These are phyloP conservation scores for Adansonia grandidieri DNA, from an alignment of 441 rosid species.

Conservation along the genomic window DNA sequence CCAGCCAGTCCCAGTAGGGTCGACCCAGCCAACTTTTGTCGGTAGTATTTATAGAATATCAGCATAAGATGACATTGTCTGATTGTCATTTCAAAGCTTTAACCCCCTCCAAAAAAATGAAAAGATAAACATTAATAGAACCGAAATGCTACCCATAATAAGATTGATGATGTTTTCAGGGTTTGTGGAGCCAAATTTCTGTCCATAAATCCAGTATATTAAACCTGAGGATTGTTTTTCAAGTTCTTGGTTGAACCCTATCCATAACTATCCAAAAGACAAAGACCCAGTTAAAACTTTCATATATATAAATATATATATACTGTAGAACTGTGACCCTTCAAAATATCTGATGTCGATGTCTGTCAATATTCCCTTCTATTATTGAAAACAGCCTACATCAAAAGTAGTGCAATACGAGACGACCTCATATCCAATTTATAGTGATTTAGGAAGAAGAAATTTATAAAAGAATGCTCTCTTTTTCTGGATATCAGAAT, in stretches of 20 bases:
- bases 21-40: constrained; percentile 16
- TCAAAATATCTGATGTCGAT: constrained; percentile 18
- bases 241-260: neutral
- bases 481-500: neutral
- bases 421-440: neutral
- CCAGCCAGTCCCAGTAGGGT: neutral
- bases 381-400: constrained; percentile 20
- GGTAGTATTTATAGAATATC: neutral
- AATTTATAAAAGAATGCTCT: no score
- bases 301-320: neutral
- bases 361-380: constrained; percentile 18
- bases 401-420: constrained; percentile 18
- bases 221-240: neutral
- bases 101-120: neutral
- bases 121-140: no score
- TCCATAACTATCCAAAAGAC: neutral
- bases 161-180: neutral
- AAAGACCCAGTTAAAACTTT: neutral
- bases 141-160: neutral
- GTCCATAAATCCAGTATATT: no score
- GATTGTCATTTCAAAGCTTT: neutral
- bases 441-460: neutral
- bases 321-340: neutral
- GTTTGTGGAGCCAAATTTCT: constrained; percentile 1
- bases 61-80: neutral